These are phyloP conservation scores for Sindora glabra DNA, from an alignment of 306 rosid genomes.

Conservation along the genomic window DNA sequence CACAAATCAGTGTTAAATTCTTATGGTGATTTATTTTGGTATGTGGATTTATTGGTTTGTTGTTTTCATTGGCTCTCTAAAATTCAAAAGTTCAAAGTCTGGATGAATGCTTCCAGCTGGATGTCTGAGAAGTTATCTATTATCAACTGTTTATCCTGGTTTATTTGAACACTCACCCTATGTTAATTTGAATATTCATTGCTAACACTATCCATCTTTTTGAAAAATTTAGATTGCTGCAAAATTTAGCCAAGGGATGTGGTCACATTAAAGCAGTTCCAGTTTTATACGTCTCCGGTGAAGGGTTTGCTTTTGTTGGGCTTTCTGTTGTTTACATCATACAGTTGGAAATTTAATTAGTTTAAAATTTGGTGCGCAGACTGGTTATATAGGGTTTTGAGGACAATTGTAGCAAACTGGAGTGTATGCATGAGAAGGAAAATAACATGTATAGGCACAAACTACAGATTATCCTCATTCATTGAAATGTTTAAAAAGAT, in stretches of 20 bases:
- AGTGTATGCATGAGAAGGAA: background rate
- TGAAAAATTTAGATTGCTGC: conserved; percentile 90
- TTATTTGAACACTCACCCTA: background rate
- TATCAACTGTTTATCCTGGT: background rate
- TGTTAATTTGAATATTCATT: background rate
- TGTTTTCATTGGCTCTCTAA: too few species aligned
- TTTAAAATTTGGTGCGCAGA: too few species aligned
- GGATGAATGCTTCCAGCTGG: background rate
- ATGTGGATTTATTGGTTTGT: background rate
- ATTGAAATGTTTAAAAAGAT: too few species aligned
- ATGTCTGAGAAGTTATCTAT: background rate
- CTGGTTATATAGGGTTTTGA: background rate
- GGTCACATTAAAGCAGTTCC: conserved; percentile 31
- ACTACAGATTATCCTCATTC: background rate
- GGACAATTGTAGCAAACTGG: background rate
- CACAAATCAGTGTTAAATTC: too few species aligned
- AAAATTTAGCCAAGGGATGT: conserved; percentile 47
- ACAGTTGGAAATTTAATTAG: background rate
- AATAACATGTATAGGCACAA: background rate
- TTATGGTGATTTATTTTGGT: too few species aligned
- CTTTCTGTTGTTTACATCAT: conserved; percentile 9
- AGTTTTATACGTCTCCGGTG: conserved; percentile 87
- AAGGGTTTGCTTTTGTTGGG: conserved; percentile 58
- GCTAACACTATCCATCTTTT: conserved; percentile 15
- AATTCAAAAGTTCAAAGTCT: background rate